Evolutionary conservation across 2,329 filamentous ascomycete genomes (phyloP).

Genomic region (Cercospora sp.): DNA sequence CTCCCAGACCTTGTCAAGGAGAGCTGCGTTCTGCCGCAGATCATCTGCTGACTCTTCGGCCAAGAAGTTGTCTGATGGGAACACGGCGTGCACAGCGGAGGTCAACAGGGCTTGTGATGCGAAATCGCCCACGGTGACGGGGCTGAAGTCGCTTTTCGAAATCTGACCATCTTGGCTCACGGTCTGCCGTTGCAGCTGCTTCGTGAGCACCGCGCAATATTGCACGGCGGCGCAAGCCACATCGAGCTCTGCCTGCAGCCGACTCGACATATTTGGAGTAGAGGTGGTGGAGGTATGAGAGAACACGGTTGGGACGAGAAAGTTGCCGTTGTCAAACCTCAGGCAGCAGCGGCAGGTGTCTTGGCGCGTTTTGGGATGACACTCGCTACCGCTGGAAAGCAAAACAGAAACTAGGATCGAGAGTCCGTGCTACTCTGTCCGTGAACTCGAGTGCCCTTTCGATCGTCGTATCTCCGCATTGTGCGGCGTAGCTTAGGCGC

Average conservation of each 20-base stretch:
- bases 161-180: slow-evolving; percentile 53
- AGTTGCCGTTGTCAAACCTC: not conserved
- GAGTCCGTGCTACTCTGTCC: too few species aligned
- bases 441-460: too few species aligned
- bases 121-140: slow-evolving; percentile 65
- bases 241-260: slow-evolving; percentile 26
- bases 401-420: too few species aligned
- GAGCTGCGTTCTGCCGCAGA: slow-evolving; percentile 50
- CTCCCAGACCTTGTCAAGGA: slow-evolving; percentile 58
- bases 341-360: not conserved
- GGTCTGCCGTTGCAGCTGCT: slow-evolving; percentile 48
- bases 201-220: slow-evolving; percentile 53
- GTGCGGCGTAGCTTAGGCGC: too few species aligned
- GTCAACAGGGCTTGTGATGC: slow-evolving; percentile 64
- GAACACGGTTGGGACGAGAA: not conserved
- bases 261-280: slow-evolving; percentile 14
- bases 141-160: slow-evolving; percentile 59
- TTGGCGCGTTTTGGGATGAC: not conserved
- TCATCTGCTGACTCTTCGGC: slow-evolving; percentile 61
- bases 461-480: too few species aligned
- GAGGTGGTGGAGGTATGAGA: not conserved
- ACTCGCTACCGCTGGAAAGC: too few species aligned
- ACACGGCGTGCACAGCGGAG: slow-evolving; percentile 54
- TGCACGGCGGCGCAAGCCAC: slow-evolving; percentile 28
- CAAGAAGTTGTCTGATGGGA: slow-evolving; percentile 59